Conservation (phyloP, 73 alveolate species). For the Loxodes magnus region DNA sequence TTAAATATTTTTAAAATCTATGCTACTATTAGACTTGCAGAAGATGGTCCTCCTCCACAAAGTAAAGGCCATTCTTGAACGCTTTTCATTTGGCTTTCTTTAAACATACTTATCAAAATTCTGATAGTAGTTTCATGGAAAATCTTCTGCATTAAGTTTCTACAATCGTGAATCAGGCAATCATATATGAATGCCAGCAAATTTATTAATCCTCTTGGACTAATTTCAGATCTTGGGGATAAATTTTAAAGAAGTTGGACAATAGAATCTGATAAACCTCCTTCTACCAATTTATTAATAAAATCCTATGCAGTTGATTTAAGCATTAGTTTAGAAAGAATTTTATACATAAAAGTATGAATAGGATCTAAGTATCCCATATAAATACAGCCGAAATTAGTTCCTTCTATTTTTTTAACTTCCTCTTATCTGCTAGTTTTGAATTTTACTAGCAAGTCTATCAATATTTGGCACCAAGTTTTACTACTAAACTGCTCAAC, state of each 20-base stretch:
- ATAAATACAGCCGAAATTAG: constrained; percentile 82
- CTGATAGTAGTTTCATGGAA: constrained; percentile 70
- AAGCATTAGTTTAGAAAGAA: constrained; percentile 39
- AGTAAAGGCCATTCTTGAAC: constrained; percentile 94
- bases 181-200: constrained; percentile 78
- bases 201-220: constrained; percentile 88
- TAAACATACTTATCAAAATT: constrained; percentile 61
- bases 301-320: constrained; percentile 31
- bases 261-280: constrained; percentile 67
- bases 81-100: constrained; percentile 67
- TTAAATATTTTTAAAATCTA: constrained; percentile 59
- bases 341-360: constrained; percentile 51
- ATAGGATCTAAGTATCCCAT: constrained; percentile 79
- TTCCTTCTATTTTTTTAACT: constrained; percentile 85
- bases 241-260: constrained; percentile 58
- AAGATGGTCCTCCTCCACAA: constrained; percentile 83
- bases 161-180: constrained; percentile 60
- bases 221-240: constrained; percentile 74
- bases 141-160: constrained; percentile 67
- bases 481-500: too few species aligned
- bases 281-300: constrained; percentile 31
- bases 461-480: too few species aligned
- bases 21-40: constrained; percentile 54
- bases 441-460: too few species aligned
- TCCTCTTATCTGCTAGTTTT: constrained; percentile 55